Evolutionary conservation across 1,284 basidiomycete species (phyloP).

Genomic region (Ustilago tritici): DNA sequence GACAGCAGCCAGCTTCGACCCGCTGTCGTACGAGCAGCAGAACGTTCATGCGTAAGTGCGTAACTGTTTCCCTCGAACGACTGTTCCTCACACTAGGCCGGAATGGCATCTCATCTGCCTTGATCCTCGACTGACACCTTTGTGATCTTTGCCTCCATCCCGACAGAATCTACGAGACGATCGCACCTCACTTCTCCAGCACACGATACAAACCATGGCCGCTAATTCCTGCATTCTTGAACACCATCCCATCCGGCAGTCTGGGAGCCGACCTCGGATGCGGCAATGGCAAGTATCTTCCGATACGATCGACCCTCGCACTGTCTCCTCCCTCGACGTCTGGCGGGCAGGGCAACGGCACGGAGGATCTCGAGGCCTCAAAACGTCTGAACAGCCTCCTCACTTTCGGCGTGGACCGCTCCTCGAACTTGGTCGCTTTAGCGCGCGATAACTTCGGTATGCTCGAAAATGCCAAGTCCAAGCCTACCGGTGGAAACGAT

Average conservation of each 20-base stretch:
- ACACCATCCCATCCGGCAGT: slow-evolving; percentile 79
- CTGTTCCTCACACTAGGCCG: not conserved
- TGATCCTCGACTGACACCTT: slow-evolving; percentile 12
- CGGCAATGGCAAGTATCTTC: slow-evolving; percentile 96
- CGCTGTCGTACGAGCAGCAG: slow-evolving; percentile 61
- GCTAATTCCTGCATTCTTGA: slow-evolving; percentile 84
- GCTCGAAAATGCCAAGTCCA: slow-evolving; percentile 1
- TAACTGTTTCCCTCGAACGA: slow-evolving; percentile 7
- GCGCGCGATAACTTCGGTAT: slow-evolving; percentile 55
- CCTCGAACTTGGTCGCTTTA: slow-evolving; percentile 73
- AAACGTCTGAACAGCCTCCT: slow-evolving; percentile 37
- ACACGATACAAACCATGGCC: slow-evolving; percentile 99
- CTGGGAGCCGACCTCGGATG: slow-evolving; percentile 94
- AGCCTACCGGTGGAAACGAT: not conserved
- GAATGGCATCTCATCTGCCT: not conserved
- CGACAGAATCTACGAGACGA: slow-evolving; percentile 81
- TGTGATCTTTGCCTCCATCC: not conserved
- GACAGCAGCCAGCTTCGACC: slow-evolving; percentile 18
- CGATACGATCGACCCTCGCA: slow-evolving; percentile 56
- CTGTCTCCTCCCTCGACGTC: not conserved
- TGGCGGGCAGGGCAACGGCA: not conserved
- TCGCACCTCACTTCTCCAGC: slow-evolving; percentile 90
- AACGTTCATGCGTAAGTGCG: slow-evolving; percentile 68
- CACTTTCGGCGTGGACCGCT: slow-evolving; percentile 75
- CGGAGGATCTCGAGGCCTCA: not conserved